Percentiles rank a stretch among this genome's conserved stretches.
These are phyloP conservation scores for Paramecium octaurelia DNA, from an alignment of 73 alveolate genomes.

Conservation along the genomic window DNA sequence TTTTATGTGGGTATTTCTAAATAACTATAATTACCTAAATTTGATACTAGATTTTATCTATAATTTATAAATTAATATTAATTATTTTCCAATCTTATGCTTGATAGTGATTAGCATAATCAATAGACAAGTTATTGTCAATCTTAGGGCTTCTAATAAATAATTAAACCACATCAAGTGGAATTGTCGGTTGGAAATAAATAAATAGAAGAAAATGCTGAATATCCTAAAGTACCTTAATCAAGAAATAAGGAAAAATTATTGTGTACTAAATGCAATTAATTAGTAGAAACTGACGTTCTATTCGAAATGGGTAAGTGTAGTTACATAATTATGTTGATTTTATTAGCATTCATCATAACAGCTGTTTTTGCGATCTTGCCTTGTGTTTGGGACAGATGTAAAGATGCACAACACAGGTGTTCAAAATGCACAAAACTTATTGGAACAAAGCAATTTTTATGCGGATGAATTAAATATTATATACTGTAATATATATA, in stretches of 20 bases:
- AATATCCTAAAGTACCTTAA: constrained; percentile 30
- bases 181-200: not conserved
- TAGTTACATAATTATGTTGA: not conserved
- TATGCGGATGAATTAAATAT: constrained; percentile 2
- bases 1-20: no score
- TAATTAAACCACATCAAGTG: not conserved
- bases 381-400: not conserved
- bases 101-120: not conserved
- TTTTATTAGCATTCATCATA: not conserved
- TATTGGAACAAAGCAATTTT: constrained; percentile 19
- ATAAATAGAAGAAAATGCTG: not conserved
- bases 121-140: not conserved
- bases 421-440: constrained; percentile 10
- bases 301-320: constrained; percentile 4
- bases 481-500: not conserved
- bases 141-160: not conserved
- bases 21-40: not conserved
- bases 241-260: not conserved
- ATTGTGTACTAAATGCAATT: not conserved
- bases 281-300: not conserved
- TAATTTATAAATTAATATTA: not conserved
- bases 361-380: not conserved
- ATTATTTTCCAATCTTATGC: not conserved
- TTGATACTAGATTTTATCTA: not conserved
- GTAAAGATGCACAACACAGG: constrained; percentile 26